Evolutionary conservation across 176 grass and related monocot species (phyloP).

Genomic region (Hordeum marinum): DNA sequence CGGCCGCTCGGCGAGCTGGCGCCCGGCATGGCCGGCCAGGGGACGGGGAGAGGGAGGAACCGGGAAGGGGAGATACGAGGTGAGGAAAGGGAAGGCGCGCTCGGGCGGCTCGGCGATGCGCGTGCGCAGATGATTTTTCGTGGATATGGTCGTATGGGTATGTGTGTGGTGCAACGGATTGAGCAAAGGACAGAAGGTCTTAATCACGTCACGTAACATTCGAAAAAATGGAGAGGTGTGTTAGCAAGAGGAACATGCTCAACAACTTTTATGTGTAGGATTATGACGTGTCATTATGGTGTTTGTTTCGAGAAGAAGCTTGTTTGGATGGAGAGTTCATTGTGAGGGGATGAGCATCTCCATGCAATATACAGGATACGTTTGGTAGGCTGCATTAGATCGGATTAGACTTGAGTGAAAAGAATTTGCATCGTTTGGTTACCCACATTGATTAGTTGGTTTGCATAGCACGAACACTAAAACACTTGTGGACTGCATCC

Average conservation of each 20-base stretch:
- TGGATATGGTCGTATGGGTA: background rate
- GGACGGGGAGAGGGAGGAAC: background rate
- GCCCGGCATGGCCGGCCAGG: slow-evolving; percentile 39
- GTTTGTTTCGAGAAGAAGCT: background rate
- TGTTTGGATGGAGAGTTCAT: no score
- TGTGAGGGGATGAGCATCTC: no score
- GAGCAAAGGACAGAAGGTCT: background rate
- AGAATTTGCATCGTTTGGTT: no score
- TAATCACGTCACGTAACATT: background rate
- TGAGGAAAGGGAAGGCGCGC: background rate
- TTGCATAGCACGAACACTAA: no score
- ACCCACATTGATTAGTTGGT: no score
- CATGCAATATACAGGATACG: no score
- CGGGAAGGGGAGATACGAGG: background rate
- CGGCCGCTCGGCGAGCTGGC: background rate
- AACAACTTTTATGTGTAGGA: background rate
- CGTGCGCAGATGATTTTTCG: background rate
- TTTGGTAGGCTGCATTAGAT: no score
- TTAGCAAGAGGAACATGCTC: background rate
- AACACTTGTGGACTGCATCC: no score
- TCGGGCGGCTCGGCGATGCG: background rate
- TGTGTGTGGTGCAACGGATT: slow-evolving; percentile 1
- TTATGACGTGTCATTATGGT: background rate
- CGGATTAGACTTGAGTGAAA: no score
- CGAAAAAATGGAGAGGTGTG: background rate